Evolutionary conservation across 768 basidiomycete genomes (phyloP).

Genomic region (Mycena rosella): DNA sequence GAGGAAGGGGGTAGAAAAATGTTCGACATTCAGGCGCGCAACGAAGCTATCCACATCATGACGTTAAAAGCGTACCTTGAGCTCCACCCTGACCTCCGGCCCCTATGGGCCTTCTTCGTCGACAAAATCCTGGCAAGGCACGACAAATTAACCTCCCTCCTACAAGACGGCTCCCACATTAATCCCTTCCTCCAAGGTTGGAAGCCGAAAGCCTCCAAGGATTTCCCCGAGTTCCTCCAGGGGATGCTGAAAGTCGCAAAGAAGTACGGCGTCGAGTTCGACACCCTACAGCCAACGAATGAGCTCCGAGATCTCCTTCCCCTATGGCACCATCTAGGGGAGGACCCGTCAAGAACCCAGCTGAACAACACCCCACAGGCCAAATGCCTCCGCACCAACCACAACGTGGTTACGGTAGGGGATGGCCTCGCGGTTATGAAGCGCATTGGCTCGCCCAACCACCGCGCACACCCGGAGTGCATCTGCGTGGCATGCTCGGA

Average conservation of each 20-base stretch:
- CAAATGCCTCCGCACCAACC: conserved; percentile 15
- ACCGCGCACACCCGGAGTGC: too few species aligned
- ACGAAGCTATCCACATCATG: conserved; percentile 44
- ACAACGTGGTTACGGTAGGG: neutral
- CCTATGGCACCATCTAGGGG: conserved; percentile 7
- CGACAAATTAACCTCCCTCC: neutral
- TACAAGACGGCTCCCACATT: conserved; percentile 1
- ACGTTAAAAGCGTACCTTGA: conserved; percentile 44
- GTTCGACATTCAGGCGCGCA: conserved; percentile 42
- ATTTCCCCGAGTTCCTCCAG: conserved; percentile 30
- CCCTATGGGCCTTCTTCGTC: conserved; percentile 46
- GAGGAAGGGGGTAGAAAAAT: conserved; percentile 42
- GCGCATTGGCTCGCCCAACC: neutral
- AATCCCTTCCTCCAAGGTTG: conserved; percentile 48
- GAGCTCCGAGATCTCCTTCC: conserved; percentile 1
- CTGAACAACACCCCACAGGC: neutral
- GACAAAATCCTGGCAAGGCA: conserved; percentile 39
- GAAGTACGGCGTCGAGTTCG: conserved; percentile 38
- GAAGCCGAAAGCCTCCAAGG: conserved; percentile 15
- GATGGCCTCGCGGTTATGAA: neutral
- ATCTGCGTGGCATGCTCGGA: too few species aligned
- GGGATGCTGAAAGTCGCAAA: too few species aligned
- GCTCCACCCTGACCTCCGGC: conserved; percentile 21
- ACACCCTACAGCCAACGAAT: conserved; percentile 25
- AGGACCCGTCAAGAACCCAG: too few species aligned